Percentiles rank a stretch among this genome's conserved stretches.
phyloP scores from a whole-genome alignment of 2,329 filamentous ascomycete species.

The Ophiocordyceps robertsii region DNA sequence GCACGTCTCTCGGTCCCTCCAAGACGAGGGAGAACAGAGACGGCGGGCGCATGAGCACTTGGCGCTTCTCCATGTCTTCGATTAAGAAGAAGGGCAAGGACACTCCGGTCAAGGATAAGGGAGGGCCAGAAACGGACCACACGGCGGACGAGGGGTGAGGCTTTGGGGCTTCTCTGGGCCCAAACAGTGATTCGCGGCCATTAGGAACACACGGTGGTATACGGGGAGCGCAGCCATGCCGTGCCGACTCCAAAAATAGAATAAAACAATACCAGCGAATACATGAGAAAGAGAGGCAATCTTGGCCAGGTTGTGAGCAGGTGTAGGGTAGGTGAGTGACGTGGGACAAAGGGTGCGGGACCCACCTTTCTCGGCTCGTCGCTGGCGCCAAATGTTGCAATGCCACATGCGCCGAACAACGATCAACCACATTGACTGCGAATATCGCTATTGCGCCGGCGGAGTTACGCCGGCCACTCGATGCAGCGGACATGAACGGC shows the following conservation, averaged over 20 bases:
- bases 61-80: conserved; percentile 45
- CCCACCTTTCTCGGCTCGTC: background rate
- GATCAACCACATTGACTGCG: background rate
- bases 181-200: background rate
- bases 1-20: conserved; percentile 39
- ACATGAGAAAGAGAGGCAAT: no score
- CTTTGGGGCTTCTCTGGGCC: background rate
- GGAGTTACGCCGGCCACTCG: no score
- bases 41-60: conserved; percentile 31
- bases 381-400: background rate
- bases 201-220: no score
- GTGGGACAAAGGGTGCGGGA: background rate
- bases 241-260: no score
- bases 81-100: conserved; percentile 48
- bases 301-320: background rate
- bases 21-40: conserved; percentile 32
- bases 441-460: no score
- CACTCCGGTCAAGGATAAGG: conserved; percentile 26
- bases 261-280: no score
- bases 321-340: background rate
- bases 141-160: conserved; percentile 16
- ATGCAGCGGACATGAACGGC: background rate
- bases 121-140: conserved; percentile 38
- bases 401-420: background rate
- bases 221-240: no score